Conservation (phyloP, 306 rosid species). For the Sphenostylis stenocarpa region DNA sequence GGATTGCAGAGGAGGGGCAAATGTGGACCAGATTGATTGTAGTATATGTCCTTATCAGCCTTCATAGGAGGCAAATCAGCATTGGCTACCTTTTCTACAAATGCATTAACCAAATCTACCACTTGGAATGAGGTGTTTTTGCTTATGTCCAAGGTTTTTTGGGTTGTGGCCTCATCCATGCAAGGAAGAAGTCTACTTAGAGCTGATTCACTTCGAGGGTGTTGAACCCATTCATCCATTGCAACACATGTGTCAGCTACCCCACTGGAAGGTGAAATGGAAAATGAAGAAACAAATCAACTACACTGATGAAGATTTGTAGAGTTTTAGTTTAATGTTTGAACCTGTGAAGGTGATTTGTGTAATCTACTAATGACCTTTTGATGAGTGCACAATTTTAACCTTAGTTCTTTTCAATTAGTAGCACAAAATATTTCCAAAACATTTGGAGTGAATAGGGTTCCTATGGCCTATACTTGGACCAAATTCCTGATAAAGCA, state of each 20-base stretch:
- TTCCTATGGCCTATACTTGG: not conserved
- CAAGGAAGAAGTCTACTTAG: slow-evolving; percentile 46
- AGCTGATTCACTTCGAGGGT: slow-evolving; percentile 39
- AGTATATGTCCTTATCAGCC: slow-evolving; percentile 36
- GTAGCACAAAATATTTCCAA: not conserved
- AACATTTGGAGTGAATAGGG: not conserved
- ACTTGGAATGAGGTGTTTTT: slow-evolving; percentile 42
- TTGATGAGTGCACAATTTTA: not conserved
- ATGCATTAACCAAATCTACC: slow-evolving; percentile 44
- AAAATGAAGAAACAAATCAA: not conserved
- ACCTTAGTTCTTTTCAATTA: not conserved
- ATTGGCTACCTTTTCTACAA: slow-evolving; percentile 50
- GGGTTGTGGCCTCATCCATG: slow-evolving; percentile 31
- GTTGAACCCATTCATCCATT: slow-evolving; percentile 56
- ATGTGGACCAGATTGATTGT: slow-evolving; percentile 56
- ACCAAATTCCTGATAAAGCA: not conserved
- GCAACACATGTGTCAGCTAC: slow-evolving; percentile 57
- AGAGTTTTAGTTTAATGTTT: not conserved
- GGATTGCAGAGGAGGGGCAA: slow-evolving; percentile 59
- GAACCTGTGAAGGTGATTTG: not conserved
- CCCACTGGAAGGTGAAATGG: slow-evolving; percentile 25
- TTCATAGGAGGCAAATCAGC: slow-evolving; percentile 34
- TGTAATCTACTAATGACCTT: not conserved
- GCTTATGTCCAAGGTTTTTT: slow-evolving; percentile 2
- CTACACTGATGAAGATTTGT: not conserved